phyloP scores from a whole-genome alignment of 2,329 filamentous ascomycete genomes.

The Pseudogymnoascus sp. region DNA sequence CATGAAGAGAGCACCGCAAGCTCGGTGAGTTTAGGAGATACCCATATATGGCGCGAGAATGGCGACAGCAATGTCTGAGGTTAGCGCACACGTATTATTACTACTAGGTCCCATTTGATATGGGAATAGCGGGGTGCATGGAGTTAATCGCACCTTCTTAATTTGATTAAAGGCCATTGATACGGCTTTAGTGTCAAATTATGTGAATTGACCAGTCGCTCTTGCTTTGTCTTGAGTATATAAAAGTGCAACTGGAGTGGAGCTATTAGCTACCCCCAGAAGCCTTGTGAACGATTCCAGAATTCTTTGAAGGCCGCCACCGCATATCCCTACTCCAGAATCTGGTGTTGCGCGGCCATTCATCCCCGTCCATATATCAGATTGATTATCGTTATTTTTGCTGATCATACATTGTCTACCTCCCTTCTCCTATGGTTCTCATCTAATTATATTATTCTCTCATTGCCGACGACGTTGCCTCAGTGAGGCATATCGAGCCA shows the following conservation, averaged over 20 bases:
- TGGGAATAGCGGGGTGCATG: background rate
- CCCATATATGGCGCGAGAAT: slow-evolving; percentile 42
- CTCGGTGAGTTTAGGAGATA: slow-evolving; percentile 42
- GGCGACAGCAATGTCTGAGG: slow-evolving; percentile 28
- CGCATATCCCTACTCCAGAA: background rate
- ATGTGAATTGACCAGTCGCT: background rate
- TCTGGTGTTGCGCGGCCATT: background rate
- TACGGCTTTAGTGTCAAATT: background rate
- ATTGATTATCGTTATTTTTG: background rate
- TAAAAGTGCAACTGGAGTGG: background rate
- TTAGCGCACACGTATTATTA: background rate
- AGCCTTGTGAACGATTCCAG: background rate
- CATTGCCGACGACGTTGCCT: background rate
- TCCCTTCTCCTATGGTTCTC: background rate
- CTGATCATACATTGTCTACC: background rate
- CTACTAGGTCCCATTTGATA: background rate
- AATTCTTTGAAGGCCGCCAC: background rate
- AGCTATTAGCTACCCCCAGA: background rate
- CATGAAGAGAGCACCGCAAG: slow-evolving; percentile 35
- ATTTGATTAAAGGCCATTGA: background rate
- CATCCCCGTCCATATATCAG: background rate
- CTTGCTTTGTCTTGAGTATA: background rate
- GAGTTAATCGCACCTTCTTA: slow-evolving; percentile 1
- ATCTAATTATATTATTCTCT: background rate
- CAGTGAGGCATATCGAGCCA: slow-evolving; percentile 26